Conservation (phyloP, 2,329 filamentous ascomycete genomes). For the Harringtonia aguacate region DNA sequence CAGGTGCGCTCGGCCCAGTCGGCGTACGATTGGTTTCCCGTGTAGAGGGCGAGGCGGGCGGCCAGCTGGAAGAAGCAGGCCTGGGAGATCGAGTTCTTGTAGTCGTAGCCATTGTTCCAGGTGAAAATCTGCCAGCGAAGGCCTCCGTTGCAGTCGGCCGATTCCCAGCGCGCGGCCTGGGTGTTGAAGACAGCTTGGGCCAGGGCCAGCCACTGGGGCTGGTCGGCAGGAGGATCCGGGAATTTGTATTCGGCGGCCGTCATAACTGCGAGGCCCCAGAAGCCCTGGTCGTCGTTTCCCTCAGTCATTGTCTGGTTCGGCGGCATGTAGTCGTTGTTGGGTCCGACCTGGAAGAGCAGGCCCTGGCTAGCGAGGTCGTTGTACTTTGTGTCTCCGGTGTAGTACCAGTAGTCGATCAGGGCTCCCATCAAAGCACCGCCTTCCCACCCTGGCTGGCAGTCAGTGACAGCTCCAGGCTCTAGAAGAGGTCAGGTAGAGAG, state of each 20-base stretch:
- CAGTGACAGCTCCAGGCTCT: neutral
- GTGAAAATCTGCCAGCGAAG: conserved; percentile 77
- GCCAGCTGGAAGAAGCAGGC: conserved; percentile 40
- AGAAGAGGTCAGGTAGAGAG: neutral
- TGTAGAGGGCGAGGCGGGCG: conserved; percentile 57
- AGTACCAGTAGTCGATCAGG: conserved; percentile 70
- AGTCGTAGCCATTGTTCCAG: conserved; percentile 69
- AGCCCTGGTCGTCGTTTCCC: conserved; percentile 67
- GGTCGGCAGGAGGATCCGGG: conserved; percentile 41
- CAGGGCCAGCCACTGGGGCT: conserved; percentile 60
- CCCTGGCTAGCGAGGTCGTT: conserved; percentile 58
- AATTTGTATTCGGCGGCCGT: conserved; percentile 60
- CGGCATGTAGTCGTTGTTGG: conserved; percentile 68
- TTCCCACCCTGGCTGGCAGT: conserved; percentile 48
- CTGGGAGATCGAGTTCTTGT: conserved; percentile 48
- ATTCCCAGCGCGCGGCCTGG: conserved; percentile 65
- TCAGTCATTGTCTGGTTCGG: conserved; percentile 52
- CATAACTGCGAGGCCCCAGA: conserved; percentile 64
- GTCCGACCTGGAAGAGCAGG: conserved; percentile 64
- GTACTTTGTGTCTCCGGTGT: conserved; percentile 45
- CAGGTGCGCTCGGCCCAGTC: conserved; percentile 69
- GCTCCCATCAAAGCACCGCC: conserved; percentile 61
- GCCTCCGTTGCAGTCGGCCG: conserved; percentile 57
- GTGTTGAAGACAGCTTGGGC: conserved; percentile 75
- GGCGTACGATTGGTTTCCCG: conserved; percentile 64